Evolutionary conservation across 2,329 filamentous ascomycete species (phyloP).

Genomic region (Aureobasidium sp.): DNA sequence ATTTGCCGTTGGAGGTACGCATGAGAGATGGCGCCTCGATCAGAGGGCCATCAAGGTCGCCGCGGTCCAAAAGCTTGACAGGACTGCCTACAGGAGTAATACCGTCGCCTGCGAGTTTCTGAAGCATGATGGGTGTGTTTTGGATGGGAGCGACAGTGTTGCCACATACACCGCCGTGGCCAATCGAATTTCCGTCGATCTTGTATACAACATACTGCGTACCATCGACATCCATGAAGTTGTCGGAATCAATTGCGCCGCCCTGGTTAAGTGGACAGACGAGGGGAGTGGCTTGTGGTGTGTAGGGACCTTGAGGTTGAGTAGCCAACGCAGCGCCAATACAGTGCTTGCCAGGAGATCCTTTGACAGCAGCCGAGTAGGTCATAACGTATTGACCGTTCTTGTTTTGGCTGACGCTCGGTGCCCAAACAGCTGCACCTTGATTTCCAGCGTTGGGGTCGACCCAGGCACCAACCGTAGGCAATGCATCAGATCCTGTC

Average conservation of each 20-base stretch:
- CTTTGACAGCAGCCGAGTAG: constrained; percentile 21
- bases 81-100: constrained; percentile 18
- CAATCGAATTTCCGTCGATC: constrained; percentile 22
- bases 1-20: constrained; percentile 19
- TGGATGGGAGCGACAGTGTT: constrained; percentile 16
- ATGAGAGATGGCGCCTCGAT: constrained; percentile 23
- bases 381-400: constrained; percentile 22
- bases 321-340: constrained; percentile 20
- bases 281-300: constrained; percentile 19
- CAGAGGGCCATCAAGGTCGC: constrained; percentile 19
- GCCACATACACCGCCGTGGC: constrained; percentile 20
- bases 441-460: constrained; percentile 17
- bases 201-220: constrained; percentile 22
- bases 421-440: constrained; percentile 27
- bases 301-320: constrained; percentile 20
- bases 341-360: constrained; percentile 19
- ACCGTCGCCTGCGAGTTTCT: constrained; percentile 20
- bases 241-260: constrained; percentile 22
- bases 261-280: constrained; percentile 21
- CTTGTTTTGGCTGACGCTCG: constrained; percentile 22
- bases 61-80: constrained; percentile 18
- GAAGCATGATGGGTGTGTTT: constrained; percentile 22
- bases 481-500: constrained; percentile 24
- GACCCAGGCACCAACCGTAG: constrained; percentile 23
- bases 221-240: constrained; percentile 20